Evolutionary conservation across 164 flowering plant species (phyloP).

Genomic region (Euptelea pleiosperma): DNA sequence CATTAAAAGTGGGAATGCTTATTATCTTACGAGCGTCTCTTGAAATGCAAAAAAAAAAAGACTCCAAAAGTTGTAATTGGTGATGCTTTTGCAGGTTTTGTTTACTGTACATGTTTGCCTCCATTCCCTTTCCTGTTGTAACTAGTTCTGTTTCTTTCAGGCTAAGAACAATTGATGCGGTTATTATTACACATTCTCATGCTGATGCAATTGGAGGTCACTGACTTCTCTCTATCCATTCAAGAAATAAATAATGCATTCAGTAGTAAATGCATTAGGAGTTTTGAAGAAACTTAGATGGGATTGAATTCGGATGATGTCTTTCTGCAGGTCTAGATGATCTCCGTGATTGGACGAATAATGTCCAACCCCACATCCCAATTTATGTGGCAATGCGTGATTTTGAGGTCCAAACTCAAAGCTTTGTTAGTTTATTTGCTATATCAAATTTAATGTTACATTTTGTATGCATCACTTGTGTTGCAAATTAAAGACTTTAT

Average conservation of each 20-base stretch:
- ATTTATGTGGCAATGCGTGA: conserved; percentile 84
- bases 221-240: conserved; percentile 32
- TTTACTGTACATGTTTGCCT: conserved; percentile 1
- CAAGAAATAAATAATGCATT: conserved; percentile 1
- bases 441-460: no score
- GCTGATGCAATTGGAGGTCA: conserved; percentile 99
- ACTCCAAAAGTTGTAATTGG: not conserved
- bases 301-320: conserved; percentile 9
- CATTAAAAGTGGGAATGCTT: no score
- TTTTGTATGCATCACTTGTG: no score
- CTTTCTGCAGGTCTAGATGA: conserved; percentile 80
- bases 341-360: conserved; percentile 99
- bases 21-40: no score
- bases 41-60: no score
- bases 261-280: not conserved
- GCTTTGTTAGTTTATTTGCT: no score
- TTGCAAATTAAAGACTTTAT: no score
- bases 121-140: conserved; percentile 18
- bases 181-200: conserved; percentile 96
- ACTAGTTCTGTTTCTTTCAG: conserved; percentile 72
- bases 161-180: conserved; percentile 96
- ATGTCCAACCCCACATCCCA: conserved; percentile 83
- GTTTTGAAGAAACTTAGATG: not conserved
- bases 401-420: conserved; percentile 60
- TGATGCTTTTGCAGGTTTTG: conserved; percentile 7